phyloP scores from a whole-genome alignment of 2,329 filamentous ascomycete species.

The Cytospora piceae region DNA sequence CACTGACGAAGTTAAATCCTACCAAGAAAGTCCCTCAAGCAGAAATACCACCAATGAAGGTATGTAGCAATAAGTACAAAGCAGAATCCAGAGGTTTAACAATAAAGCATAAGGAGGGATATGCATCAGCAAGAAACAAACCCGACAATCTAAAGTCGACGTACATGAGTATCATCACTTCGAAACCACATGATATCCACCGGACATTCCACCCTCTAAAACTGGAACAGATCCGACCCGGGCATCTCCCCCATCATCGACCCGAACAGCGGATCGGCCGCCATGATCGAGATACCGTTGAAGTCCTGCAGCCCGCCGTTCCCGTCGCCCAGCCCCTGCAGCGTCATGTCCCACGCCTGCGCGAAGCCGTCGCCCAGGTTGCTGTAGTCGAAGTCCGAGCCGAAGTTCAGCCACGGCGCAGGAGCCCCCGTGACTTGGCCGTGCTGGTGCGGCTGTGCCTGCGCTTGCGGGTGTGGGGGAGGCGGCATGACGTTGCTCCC shows the following conservation, averaged over 20 bases:
- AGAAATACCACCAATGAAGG: neutral
- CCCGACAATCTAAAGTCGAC: neutral
- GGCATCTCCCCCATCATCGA: slow-evolving; percentile 20
- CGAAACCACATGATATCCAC: neutral
- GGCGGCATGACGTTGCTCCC: slow-evolving; percentile 26
- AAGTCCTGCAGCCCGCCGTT: slow-evolving; percentile 30
- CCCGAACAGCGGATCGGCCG: slow-evolving; percentile 31
- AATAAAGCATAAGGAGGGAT: neutral
- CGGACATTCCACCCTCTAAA: slow-evolving; percentile 2
- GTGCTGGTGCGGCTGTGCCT: slow-evolving; percentile 30
- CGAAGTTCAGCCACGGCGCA: slow-evolving; percentile 40
- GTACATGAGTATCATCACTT: neutral
- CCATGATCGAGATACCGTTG: slow-evolving; percentile 20
- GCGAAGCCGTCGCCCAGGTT: slow-evolving; percentile 46
- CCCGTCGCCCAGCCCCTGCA: slow-evolving; percentile 42
- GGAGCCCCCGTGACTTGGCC: slow-evolving; percentile 25
- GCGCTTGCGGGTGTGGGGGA: slow-evolving; percentile 28
- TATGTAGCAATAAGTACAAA: neutral
- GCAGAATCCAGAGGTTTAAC: neutral
- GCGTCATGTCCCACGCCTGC: slow-evolving; percentile 49
- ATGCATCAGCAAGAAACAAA: neutral
- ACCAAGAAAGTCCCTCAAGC: neutral
- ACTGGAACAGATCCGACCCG: slow-evolving; percentile 22
- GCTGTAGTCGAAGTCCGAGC: slow-evolving; percentile 42
- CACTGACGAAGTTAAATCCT: neutral